Percentiles rank a stretch among this genome's conserved stretches.
These are phyloP conservation scores for Bacidia gigantensis DNA, from an alignment of 495 filamentous ascomycete species.

Conservation along the genomic window DNA sequence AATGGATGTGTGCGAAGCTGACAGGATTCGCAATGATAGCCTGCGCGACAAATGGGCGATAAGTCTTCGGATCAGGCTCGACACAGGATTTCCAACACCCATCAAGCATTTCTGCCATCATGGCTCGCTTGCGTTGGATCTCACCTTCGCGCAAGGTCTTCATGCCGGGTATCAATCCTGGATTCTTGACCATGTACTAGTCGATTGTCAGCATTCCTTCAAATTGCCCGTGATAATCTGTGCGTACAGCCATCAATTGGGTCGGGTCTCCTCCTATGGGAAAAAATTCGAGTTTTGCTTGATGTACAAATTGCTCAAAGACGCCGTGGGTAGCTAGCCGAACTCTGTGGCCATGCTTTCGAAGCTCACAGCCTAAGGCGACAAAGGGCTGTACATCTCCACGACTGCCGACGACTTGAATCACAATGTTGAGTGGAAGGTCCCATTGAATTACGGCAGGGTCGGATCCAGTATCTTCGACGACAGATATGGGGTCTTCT, in stretches of 20 bases:
- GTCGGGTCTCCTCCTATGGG: slow-evolving; percentile 57
- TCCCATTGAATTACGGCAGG: too few relatives aligned
- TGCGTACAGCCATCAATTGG: slow-evolving; percentile 69
- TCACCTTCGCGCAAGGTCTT: slow-evolving; percentile 53
- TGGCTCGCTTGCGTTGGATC: slow-evolving; percentile 41
- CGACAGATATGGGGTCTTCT: too few relatives aligned
- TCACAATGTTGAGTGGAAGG: slow-evolving; percentile 54
- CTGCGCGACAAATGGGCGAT: slow-evolving; percentile 52
- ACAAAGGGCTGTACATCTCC: slow-evolving; percentile 60
- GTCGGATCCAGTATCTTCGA: background rate
- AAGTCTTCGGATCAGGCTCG: slow-evolving; percentile 29
- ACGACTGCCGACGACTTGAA: slow-evolving; percentile 55
- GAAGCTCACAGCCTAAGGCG: slow-evolving; percentile 40
- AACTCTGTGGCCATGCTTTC: slow-evolving; percentile 48
- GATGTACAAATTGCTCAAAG: slow-evolving; percentile 53
- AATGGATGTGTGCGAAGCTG: slow-evolving; percentile 53
- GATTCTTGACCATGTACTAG: slow-evolving; percentile 74
- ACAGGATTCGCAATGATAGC: slow-evolving; percentile 57
- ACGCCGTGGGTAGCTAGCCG: slow-evolving; percentile 55
- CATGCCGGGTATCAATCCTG: slow-evolving; percentile 51
- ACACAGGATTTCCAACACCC: slow-evolving; percentile 51
- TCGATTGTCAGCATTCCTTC: background rate
- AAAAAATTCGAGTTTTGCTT: slow-evolving; percentile 57
- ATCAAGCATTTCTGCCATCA: slow-evolving; percentile 48
- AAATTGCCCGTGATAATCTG: background rate